A percentile compares a stretch with the other conserved stretches of the same genome.
These are phyloP conservation scores for Geotrichum ghanense DNA, from an alignment of 805 yeast genomes.

Conservation along the genomic window DNA sequence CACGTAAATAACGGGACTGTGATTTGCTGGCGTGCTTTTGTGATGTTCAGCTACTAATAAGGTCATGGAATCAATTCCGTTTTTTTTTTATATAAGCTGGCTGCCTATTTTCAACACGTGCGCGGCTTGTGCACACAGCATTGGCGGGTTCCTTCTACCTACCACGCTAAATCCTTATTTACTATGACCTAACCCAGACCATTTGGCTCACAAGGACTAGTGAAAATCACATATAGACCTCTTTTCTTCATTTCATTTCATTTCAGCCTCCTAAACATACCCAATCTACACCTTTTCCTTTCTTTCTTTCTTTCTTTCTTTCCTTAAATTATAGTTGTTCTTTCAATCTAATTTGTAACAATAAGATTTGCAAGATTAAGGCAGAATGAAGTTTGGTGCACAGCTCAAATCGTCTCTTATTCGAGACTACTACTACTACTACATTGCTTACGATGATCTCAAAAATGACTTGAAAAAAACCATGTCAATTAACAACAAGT, in stretches of 20 bases:
- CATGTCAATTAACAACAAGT: conserved; percentile 37
- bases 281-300: background rate
- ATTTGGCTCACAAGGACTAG: no score
- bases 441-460: conserved; percentile 83
- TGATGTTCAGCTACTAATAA: no score
- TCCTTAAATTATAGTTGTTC: no score
- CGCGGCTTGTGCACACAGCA: background rate
- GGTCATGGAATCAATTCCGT: no score
- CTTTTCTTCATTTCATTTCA: no score
- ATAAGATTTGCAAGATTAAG: background rate
- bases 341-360: background rate
- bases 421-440: conserved; percentile 83
- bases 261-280: no score
- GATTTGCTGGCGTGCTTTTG: no score
- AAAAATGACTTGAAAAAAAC: conserved; percentile 62
- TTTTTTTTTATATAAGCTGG: no score
- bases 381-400: conserved; percentile 86
- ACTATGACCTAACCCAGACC: background rate
- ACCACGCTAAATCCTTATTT: background rate
- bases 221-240: no score
- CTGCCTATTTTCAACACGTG: conserved; percentile 1
- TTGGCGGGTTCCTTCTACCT: background rate
- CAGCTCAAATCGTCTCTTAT: conserved; percentile 81
- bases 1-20: no score
- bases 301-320: background rate